Conservation (phyloP, 2,329 filamentous ascomycete genomes). For the Penicillium sp. region DNA sequence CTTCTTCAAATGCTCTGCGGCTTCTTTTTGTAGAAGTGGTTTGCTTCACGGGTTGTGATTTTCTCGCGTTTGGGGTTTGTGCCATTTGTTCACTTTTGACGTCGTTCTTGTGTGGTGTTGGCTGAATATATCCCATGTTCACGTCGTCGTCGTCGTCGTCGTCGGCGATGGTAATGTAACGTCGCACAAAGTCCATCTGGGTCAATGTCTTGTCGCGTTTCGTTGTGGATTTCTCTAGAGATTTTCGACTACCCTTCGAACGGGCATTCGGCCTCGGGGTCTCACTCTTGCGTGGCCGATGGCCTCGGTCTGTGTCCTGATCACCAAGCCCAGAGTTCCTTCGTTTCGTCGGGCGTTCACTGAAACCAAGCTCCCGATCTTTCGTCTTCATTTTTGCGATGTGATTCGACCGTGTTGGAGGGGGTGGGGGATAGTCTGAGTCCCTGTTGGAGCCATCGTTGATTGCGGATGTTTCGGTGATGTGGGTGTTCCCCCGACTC, state of each 20-base stretch:
- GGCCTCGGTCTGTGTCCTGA: constrained; percentile 6
- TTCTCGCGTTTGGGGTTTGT: neutral
- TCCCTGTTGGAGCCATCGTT: constrained; percentile 29
- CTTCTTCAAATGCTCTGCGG: constrained; percentile 15
- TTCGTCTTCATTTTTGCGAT: constrained; percentile 12
- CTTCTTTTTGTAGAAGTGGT: constrained; percentile 12
- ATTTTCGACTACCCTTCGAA: constrained; percentile 24
- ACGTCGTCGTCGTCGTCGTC: constrained; percentile 34
- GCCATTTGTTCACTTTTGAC: neutral
- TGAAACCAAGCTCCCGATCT: neutral
- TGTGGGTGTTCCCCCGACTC: neutral
- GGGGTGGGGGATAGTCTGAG: constrained; percentile 20
- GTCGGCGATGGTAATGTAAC: constrained; percentile 36
- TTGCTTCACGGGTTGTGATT: neutral
- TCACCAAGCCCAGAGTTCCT: constrained; percentile 12
- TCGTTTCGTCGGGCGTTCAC: constrained; percentile 17
- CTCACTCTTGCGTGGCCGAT: constrained; percentile 17
- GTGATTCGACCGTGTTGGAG: constrained; percentile 12
- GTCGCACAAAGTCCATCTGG: constrained; percentile 45
- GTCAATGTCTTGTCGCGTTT: constrained; percentile 43
- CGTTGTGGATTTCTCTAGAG: constrained; percentile 23
- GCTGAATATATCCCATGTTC: constrained; percentile 35
- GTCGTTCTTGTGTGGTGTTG: constrained; percentile 19
- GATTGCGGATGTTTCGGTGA: constrained; percentile 26
- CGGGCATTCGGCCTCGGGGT: constrained; percentile 23